Evolutionary conservation across 768 basidiomycete species (phyloP).

Genomic region (Hemileccinum impolitum): DNA sequence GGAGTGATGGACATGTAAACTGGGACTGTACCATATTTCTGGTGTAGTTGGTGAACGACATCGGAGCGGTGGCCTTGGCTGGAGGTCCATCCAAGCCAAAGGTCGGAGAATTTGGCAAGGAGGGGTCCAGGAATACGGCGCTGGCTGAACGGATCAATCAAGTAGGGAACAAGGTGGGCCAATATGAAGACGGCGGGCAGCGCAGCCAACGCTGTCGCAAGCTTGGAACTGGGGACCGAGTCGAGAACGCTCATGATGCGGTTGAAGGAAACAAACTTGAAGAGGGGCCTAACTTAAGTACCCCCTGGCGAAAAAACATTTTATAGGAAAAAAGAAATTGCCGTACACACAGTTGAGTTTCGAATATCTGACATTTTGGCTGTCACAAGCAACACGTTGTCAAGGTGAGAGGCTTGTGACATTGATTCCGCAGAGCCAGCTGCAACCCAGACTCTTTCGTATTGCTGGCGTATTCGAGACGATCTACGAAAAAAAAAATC

Average conservation of each 20-base stretch:
- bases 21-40: conserved; percentile 58
- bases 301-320: too few relatives aligned
- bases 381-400: too few relatives aligned
- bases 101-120: conserved; percentile 65
- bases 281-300: too few relatives aligned
- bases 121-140: conserved; percentile 66
- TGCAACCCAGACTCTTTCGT: too few relatives aligned
- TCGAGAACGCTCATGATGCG: conserved; percentile 17
- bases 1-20: neutral
- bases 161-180: conserved; percentile 43
- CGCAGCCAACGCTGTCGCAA: conserved; percentile 6
- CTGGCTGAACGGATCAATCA: conserved; percentile 58
- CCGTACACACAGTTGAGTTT: too few relatives aligned
- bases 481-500: too few relatives aligned
- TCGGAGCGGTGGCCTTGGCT: conserved; percentile 75
- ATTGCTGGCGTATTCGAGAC: too few relatives aligned
- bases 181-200: conserved; percentile 20
- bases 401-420: too few relatives aligned
- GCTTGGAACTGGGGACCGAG: conserved; percentile 7
- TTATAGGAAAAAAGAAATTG: too few relatives aligned
- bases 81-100: conserved; percentile 66
- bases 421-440: too few relatives aligned
- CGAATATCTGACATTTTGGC: too few relatives aligned
- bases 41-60: conserved; percentile 67
- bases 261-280: neutral